These are phyloP conservation scores for Cryptosporidium viatorum DNA, from an alignment of 169 alveolate species.

Conservation along the genomic window DNA sequence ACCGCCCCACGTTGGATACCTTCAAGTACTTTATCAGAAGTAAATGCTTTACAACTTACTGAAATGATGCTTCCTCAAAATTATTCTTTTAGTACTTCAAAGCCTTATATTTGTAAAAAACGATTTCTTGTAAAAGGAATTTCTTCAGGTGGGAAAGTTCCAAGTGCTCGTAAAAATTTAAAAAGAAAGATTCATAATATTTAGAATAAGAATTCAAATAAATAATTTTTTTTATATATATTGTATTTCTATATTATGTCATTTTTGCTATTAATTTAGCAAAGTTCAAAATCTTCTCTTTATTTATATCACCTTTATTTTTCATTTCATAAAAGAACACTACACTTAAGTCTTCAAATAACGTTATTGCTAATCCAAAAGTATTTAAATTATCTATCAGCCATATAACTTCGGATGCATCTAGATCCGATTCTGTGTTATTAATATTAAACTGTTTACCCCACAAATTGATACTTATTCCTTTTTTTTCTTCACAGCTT, in stretches of 20 bases:
- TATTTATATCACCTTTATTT: not conserved
- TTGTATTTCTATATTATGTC: not conserved
- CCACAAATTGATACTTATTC: constrained; percentile 7
- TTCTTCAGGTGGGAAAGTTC: constrained; percentile 65
- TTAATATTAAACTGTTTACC: constrained; percentile 9
- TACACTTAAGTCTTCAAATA: constrained; percentile 24
- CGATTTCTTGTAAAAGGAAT: constrained; percentile 30
- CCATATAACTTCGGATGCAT: constrained; percentile 7
- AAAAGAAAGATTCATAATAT: constrained; percentile 63
- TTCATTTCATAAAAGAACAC: constrained; percentile 28
- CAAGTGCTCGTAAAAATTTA: constrained; percentile 45
- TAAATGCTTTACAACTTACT: constrained; percentile 54
- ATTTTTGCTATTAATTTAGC: not conserved
- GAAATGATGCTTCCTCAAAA: constrained; percentile 66
- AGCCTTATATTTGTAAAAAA: constrained; percentile 32
- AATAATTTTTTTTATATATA: not conserved
- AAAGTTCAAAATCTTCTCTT: constrained; percentile 17
- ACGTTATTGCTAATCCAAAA: constrained; percentile 20
- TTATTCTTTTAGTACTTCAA: constrained; percentile 3
- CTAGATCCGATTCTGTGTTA: not conserved
- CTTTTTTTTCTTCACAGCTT: not conserved
- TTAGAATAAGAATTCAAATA: not conserved
- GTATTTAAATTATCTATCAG: not conserved
- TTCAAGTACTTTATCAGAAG: constrained; percentile 23
- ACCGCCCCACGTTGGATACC: constrained; percentile 40